These are phyloP conservation scores for Arthrobotrys pseudoclavata DNA, from an alignment of 2,329 filamentous ascomycete species.

Conservation along the genomic window DNA sequence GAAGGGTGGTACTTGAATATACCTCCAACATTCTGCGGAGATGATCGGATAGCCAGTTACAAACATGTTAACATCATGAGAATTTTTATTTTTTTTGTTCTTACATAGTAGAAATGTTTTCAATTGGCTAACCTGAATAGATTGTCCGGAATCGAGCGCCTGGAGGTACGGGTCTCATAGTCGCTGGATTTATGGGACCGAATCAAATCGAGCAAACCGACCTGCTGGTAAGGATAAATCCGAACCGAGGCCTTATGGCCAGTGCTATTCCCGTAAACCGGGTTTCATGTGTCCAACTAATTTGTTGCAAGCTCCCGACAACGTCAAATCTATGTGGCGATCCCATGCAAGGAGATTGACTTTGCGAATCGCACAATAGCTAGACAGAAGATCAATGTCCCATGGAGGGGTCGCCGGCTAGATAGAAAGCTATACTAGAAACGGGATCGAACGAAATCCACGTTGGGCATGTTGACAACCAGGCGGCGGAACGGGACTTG, in stretches of 20 bases:
- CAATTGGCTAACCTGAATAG: conserved; percentile 14
- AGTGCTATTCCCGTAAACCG: conserved; percentile 30
- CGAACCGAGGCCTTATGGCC: conserved; percentile 24
- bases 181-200: conserved; percentile 13
- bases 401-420: conserved; percentile 1
- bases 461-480: conserved; percentile 38
- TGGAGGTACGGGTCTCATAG: conserved; percentile 3
- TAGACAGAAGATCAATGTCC: background rate
- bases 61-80: conserved; percentile 7
- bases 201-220: conserved; percentile 35
- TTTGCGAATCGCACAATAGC: conserved; percentile 2
- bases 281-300: conserved; percentile 30
- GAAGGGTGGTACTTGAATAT: conserved; percentile 27
- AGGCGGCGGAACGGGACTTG: conserved; percentile 49
- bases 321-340: conserved; percentile 33
- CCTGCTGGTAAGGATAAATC: conserved; percentile 31
- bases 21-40: conserved; percentile 45
- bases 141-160: conserved; percentile 28
- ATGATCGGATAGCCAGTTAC: conserved; percentile 23
- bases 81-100: background rate
- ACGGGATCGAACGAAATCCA: conserved; percentile 34
- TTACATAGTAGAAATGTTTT: background rate
- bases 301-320: conserved; percentile 32
- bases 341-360: conserved; percentile 45
- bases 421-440: conserved; percentile 15